Percentiles rank a stretch among this genome's conserved stretches.
These are phyloP conservation scores for Francoa sonchifolia DNA, from an alignment of 441 rosid genomes.

Conservation along the genomic window DNA sequence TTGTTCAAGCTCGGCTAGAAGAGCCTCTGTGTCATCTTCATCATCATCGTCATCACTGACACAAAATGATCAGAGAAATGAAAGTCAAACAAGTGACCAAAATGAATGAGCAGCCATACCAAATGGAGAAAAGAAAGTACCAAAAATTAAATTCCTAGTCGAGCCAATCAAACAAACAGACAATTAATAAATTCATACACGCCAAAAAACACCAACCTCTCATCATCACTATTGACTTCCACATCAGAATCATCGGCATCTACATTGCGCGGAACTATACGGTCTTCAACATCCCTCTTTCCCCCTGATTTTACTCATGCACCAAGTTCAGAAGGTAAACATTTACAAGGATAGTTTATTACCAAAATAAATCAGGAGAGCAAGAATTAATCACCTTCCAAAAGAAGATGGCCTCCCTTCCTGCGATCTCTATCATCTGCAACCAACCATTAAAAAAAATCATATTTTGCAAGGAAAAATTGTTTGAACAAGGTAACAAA, in stretches of 20 bases:
- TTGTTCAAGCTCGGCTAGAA: conserved; percentile 86
- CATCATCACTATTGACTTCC: conserved; percentile 62
- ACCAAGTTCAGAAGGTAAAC: conserved; percentile 11
- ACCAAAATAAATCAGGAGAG: background rate
- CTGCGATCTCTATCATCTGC: conserved; percentile 87
- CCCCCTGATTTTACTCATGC: conserved; percentile 26
- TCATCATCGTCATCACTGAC: conserved; percentile 52
- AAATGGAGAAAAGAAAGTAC: too few relatives aligned
- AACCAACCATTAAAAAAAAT: conserved; percentile 9
- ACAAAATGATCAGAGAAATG: conserved; percentile 1
- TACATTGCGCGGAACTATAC: conserved; percentile 56
- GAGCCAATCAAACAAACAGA: too few relatives aligned
- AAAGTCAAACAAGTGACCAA: background rate
- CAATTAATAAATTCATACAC: too few relatives aligned
- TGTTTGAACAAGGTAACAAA: background rate
- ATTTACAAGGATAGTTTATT: background rate
- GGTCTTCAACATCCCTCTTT: conserved; percentile 69
- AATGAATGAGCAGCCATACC: too few relatives aligned
- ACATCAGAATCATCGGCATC: conserved; percentile 99
- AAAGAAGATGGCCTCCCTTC: conserved; percentile 56
- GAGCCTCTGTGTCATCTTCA: conserved; percentile 86
- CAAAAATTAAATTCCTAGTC: too few relatives aligned
- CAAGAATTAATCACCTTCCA: conserved; percentile 42
- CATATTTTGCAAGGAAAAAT: conserved; percentile 3
- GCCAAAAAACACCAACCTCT: conserved; percentile 44